Base-by-base conservation (phyloP, 2,329 filamentous ascomycete genomes). In the Rhynchosporium graminicola region DNA sequence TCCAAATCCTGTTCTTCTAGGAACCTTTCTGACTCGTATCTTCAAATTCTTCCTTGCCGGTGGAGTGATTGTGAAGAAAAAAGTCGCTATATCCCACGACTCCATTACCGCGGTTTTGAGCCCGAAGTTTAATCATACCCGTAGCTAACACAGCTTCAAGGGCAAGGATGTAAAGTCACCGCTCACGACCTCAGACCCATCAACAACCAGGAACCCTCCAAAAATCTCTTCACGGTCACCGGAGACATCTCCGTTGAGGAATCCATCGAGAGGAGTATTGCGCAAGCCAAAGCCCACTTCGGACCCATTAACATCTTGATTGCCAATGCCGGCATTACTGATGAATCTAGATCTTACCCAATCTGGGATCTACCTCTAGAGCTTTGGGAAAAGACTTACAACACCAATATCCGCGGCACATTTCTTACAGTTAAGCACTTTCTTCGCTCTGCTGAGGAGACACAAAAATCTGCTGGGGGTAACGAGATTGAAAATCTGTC, bases 351-450 rank as follows among this genome's bases (percentile, higher is more conserved):
- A 54, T 74, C 77, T 56, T 79, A 78, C 46, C 78, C 77, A 3
- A 81, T 84, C 61, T 85, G 82, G 82, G 78, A 83, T 31, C 75
- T 83, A 58, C 77, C 80, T 0, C 67, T 79, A 3, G 76, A 79
- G n/a, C 72, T 78, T 0, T 84, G 81, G 82, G 80, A 84, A 57
- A 77, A 78, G 59, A 78, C 78, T 0, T 82, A 83, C 66, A 73
- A 74, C 28, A 76, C 77, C 28, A 84, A 84, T 64, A 76, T 80
- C 15, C 77, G 80, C 15, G 82, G 80, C 4, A 82, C 80, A 1
- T 84, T 82, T 64, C 73, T 85, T 3, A 82, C 80, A 0, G 80
- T 84, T 70, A 85, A 84, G 67, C 80, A 83, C 63, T 84, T 84
- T 70, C 72, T 85, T 5, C 77, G 74, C 38, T 72, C 74, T 1